Evolutionary conservation across 2,329 filamentous ascomycete genomes (phyloP).

Genomic region (Fusarium subglutinans): DNA sequence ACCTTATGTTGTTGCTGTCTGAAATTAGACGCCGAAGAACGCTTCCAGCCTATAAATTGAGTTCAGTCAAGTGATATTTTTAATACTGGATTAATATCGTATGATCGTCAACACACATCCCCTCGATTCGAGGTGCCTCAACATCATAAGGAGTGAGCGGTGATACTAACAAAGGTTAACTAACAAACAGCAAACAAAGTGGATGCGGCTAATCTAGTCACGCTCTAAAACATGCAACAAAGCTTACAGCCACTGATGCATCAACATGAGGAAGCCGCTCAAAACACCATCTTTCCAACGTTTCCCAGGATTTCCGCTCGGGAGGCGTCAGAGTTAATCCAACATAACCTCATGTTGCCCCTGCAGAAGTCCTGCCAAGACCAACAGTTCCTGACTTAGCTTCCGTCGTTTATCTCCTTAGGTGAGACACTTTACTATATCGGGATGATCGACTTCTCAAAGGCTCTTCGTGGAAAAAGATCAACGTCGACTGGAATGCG

Average conservation of each 20-base stretch:
- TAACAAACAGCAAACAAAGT: neutral
- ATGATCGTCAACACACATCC: neutral
- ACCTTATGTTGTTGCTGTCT: too few relatives aligned
- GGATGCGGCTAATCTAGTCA: neutral
- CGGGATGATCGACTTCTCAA: neutral
- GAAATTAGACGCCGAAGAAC: neutral
- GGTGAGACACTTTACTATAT: neutral
- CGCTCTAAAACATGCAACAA: neutral
- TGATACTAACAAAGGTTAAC: neutral
- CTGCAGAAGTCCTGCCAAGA: neutral
- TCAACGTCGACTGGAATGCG: constrained; percentile 16
- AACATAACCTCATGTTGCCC: neutral
- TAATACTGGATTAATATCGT: neutral
- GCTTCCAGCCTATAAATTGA: neutral
- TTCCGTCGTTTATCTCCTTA: neutral
- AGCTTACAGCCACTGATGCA: constrained; percentile 23
- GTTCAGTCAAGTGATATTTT: neutral
- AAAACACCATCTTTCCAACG: neutral
- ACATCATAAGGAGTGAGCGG: neutral
- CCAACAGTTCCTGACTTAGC: neutral
- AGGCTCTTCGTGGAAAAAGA: neutral
- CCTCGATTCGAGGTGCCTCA: neutral
- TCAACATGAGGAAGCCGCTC: neutral
- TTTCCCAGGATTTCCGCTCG: neutral
- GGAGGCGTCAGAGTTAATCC: constrained; percentile 5